Conservation (phyloP, 495 filamentous ascomycete genomes). For the Mytilinidion resinicola region DNA sequence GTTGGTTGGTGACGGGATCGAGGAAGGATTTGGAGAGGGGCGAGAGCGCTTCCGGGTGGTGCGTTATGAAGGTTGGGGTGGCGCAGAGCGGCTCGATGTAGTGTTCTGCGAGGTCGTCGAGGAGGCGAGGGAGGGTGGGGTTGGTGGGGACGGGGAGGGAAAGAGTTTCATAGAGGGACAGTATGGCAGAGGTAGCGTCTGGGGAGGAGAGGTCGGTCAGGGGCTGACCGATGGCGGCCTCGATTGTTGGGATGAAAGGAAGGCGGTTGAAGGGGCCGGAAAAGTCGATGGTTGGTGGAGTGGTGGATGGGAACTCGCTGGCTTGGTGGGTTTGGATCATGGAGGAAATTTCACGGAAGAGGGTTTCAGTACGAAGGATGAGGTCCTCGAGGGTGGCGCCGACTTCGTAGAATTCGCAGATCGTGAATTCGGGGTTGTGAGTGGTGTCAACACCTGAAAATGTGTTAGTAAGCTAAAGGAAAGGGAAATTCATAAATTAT, state of each 20-base stretch:
- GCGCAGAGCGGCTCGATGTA: conserved; percentile 70
- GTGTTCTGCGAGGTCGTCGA: conserved; percentile 70
- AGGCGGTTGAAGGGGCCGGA: conserved; percentile 56
- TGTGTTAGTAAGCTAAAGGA: not conserved
- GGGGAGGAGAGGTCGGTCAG: conserved; percentile 61
- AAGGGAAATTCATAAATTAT: not conserved
- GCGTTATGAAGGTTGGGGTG: conserved; percentile 77
- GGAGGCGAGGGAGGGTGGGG: conserved; percentile 67
- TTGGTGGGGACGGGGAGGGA: conserved; percentile 46
- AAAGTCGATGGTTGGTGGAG: conserved; percentile 53
- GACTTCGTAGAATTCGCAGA: conserved; percentile 90
- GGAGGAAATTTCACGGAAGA: conserved; percentile 37
- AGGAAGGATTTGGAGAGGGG: conserved; percentile 83
- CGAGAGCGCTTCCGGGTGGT: conserved; percentile 87
- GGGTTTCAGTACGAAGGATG: conserved; percentile 41
- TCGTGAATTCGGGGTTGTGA: conserved; percentile 95
- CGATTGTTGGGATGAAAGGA: conserved; percentile 76
- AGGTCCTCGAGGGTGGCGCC: conserved; percentile 74
- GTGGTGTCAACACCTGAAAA: conserved; percentile 66
- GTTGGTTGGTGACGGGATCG: conserved; percentile 56
- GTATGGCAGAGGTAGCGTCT: conserved; percentile 51
- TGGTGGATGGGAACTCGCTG: conserved; percentile 38
- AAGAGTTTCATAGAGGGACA: conserved; percentile 51
- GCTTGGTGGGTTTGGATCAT: conserved; percentile 44
- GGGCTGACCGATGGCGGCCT: conserved; percentile 53